Conservation (phyloP, 805 yeast genomes). For the Wickerhamiella hasegawae region DNA sequence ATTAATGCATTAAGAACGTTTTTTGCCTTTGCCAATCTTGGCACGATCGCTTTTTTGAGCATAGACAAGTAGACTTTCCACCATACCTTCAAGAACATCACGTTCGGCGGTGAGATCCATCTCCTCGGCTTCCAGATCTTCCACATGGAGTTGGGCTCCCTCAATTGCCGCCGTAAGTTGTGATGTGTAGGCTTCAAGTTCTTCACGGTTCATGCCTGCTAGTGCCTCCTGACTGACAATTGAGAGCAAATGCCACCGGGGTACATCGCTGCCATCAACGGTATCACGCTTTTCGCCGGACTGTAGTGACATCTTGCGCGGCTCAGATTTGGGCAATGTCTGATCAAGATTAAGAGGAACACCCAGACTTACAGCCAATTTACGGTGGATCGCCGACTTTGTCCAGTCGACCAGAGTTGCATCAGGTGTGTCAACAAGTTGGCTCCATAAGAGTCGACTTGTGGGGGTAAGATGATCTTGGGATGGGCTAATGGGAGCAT, state of each 20-base stretch:
- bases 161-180: conserved; percentile 23
- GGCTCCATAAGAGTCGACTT: conserved; percentile 25
- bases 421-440: conserved; percentile 32
- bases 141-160: conserved; percentile 25
- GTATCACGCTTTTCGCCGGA: not conserved
- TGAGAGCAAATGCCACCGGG: conserved; percentile 21
- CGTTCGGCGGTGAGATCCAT: conserved; percentile 44
- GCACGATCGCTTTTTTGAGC: conserved; percentile 35
- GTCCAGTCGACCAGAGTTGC: conserved; percentile 55
- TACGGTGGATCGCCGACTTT: conserved; percentile 46
- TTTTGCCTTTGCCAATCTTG: too few relatives aligned
- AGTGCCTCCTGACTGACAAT: conserved; percentile 23
- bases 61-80: conserved; percentile 80
- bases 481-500: not conserved
- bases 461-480: conserved; percentile 7
- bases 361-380: conserved; percentile 46
- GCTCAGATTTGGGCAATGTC: conserved; percentile 20
- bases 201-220: conserved; percentile 22
- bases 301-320: conserved; percentile 11
- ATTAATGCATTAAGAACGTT: too few relatives aligned
- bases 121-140: conserved; percentile 38
- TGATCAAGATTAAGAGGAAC: conserved; percentile 62
- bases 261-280: conserved; percentile 4
- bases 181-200: conserved; percentile 25
- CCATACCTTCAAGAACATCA: conserved; percentile 67